Evolutionary conservation across 2,329 filamentous ascomycete genomes (phyloP).

Genomic region (Aureobasidium sp.): DNA sequence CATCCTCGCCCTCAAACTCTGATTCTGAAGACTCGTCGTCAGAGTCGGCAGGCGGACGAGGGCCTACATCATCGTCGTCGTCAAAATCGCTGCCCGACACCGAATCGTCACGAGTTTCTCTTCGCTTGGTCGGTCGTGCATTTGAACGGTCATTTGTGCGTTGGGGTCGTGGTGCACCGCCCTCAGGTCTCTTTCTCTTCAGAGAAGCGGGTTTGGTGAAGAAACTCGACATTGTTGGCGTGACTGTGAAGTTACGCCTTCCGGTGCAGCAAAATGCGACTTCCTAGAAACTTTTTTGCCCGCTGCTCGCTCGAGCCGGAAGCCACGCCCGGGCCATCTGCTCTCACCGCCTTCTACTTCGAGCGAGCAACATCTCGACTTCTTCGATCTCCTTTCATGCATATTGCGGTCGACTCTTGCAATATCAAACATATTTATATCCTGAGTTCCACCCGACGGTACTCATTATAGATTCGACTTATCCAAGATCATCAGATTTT

Average conservation of each 20-base stretch:
- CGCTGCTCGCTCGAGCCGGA: not conserved
- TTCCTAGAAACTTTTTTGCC: conserved; percentile 11
- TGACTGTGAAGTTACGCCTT: not conserved
- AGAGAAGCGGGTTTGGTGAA: conserved; percentile 83
- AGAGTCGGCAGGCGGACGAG: conserved; percentile 20
- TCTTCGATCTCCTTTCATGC: not conserved
- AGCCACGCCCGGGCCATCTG: not conserved
- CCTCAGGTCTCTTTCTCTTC: conserved; percentile 68
- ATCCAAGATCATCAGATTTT: not conserved
- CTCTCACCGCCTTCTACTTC: not conserved
- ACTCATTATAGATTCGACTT: not conserved
- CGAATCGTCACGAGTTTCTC: conserved; percentile 61
- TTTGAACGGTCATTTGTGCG: conserved; percentile 45
- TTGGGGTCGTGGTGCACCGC: conserved; percentile 33
- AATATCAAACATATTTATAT: not conserved
- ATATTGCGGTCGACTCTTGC: not conserved
- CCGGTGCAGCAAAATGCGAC: not conserved
- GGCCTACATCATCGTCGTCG: conserved; percentile 37
- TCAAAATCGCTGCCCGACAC: conserved; percentile 80
- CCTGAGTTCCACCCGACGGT: not conserved
- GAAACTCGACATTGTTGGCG: conserved; percentile 69
- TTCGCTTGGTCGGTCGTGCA: conserved; percentile 36
- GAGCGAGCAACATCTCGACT: not conserved
- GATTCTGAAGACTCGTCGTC: conserved; percentile 31
- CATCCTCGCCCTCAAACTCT: conserved; percentile 70